phyloP scores from a whole-genome alignment of 768 basidiomycete species.

The Boletus rufocinnamomeus region DNA sequence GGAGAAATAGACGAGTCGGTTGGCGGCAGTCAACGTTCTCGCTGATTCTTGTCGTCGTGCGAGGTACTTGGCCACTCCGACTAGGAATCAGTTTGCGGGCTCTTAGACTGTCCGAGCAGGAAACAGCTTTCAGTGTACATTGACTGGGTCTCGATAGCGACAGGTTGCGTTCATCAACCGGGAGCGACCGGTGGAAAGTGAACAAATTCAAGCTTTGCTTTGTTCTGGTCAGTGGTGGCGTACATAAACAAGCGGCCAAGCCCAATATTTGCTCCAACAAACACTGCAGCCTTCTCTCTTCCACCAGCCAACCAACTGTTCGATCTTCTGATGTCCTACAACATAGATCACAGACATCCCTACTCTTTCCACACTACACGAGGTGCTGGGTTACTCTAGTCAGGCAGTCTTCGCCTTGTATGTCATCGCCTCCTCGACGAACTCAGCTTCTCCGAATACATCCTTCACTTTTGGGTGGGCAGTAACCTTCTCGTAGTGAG shows the following conservation, averaged over 20 bases:
- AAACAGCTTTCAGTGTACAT: not conserved
- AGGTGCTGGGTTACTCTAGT: not conserved
- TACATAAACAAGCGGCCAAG: slow-evolving; percentile 17
- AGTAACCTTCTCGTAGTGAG: slow-evolving; percentile 26
- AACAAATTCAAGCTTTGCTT: slow-evolving; percentile 2
- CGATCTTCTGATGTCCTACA: not conserved
- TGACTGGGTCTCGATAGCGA: not conserved
- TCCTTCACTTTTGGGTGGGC: slow-evolving; percentile 22
- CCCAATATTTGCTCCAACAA: no score
- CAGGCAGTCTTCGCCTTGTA: slow-evolving; percentile 14
- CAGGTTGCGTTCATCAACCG: not conserved
- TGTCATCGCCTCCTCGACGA: slow-evolving; percentile 21
- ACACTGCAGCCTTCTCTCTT: no score
- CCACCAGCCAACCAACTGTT: not conserved
- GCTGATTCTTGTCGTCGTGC: not conserved
- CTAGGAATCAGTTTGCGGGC: not conserved
- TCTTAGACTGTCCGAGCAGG: not conserved
- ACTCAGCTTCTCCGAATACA: slow-evolving; percentile 18
- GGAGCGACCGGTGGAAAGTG: not conserved
- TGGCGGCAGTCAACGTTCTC: not conserved
- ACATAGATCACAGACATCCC: not conserved
- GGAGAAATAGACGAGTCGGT: not conserved
- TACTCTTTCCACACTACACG: not conserved
- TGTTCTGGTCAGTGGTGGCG: not conserved
- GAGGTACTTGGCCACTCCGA: not conserved